Evolutionary conservation across 2,329 filamentous ascomycete species (phyloP), one percentile per base, ranked within the genome.

Genomic region (Fusarium drepaniforme): DNA sequence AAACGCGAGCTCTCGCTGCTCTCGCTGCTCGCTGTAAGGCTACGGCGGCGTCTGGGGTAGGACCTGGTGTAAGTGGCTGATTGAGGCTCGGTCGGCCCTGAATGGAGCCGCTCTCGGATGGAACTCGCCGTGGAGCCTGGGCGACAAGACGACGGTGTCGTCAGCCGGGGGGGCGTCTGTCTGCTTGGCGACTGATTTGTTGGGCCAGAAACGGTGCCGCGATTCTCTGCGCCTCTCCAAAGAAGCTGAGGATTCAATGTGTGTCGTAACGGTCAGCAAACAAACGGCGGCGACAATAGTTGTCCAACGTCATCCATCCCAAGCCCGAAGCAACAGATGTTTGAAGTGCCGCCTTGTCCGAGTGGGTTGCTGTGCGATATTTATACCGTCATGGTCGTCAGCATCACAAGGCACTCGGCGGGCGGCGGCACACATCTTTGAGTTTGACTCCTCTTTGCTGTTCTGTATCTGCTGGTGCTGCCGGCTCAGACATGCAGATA

Each of bases 361-460:
- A 44, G 25, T 38, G 56, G 64, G 46, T 44, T 68, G 35, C 59
- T 37, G 37, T 59, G 40, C 44, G 40, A 69, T 65, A 74, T 75
- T 74, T 74, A 75, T 75, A 74, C 70, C 28, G 35, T 51, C 35
- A 58, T 30, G 21, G 16, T 67, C 59, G 64, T 74, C 68, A 75
- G 72, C 72, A 53, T 75, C 68, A 75, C 72, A 66, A 69, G 72
- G 71, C 21, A 42, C 25, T 23, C 30, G 30, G 53, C 30, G 35
- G 46, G 18, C 30, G 30, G 53, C 25, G 35, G 46, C 37, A 40
- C 38, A 38, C 56, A 38, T 37, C 21, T 61, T 37, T 62, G 25
- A 42, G 57, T 40, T 28, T 59, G 57, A 18, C 35, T 59, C 57
- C 33, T 38, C 56, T 46, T 46, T 46, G 42, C 13, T 46, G 42